Evolutionary conservation across 148 eudicot species (phyloP).

Genomic region (Fagopyrum tataricum): DNA sequence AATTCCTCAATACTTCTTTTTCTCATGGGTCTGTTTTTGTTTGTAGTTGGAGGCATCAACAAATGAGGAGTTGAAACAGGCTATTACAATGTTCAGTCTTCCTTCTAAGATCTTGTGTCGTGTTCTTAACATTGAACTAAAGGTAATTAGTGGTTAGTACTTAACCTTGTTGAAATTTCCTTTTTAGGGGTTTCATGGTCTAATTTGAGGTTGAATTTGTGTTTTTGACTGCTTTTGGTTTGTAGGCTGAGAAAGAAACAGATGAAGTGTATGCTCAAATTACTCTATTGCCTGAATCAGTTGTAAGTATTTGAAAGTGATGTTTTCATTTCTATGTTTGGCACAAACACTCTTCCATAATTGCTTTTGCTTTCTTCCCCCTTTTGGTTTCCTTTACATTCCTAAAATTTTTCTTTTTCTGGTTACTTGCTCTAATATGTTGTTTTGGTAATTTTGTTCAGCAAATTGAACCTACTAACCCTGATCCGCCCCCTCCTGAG

Average conservation of each 20-base stretch:
- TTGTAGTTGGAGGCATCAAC: constrained; percentile 86
- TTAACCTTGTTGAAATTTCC: not conserved
- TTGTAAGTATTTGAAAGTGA: constrained; percentile 37
- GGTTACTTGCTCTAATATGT: not conserved
- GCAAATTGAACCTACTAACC: constrained; percentile 64
- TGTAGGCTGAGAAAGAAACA: constrained; percentile 93
- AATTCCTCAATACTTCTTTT: not conserved
- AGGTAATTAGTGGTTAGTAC: constrained; percentile 29
- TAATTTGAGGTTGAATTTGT: not conserved
- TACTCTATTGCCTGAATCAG: constrained; percentile 65
- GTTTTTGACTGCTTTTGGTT: not conserved
- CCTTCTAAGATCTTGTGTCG: constrained; percentile 81
- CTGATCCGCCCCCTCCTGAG: constrained; percentile 50
- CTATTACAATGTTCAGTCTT: constrained; percentile 52
- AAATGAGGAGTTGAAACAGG: constrained; percentile 60
- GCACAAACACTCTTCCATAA: not conserved
- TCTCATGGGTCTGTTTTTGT: not conserved
- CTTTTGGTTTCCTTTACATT: not conserved
- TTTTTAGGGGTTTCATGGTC: not conserved
- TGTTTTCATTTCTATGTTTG: not conserved
- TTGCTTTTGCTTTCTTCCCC: not conserved
- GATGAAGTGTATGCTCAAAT: constrained; percentile 97
- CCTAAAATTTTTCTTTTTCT: not conserved
- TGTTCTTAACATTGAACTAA: constrained; percentile 49
- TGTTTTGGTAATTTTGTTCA: constrained; percentile 16